phyloP scores from a whole-genome alignment of 805 yeast genomes.

The Kuraishia molischiana region DNA sequence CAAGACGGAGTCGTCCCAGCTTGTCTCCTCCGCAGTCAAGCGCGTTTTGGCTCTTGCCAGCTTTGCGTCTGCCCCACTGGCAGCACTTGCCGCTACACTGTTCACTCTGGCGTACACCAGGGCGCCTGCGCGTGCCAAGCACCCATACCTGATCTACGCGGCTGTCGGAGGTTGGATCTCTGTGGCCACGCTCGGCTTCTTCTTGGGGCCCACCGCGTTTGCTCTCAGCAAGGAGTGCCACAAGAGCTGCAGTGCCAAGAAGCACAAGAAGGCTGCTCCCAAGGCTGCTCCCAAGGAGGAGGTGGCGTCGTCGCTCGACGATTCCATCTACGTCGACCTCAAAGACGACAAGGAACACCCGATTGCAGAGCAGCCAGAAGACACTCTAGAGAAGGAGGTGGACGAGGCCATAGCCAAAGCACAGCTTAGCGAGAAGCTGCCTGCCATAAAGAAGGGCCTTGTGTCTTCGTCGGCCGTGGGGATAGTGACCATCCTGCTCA shows the following conservation, averaged over 20 bases:
- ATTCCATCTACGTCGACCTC: conserved; percentile 33
- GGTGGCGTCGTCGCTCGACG: conserved; percentile 31
- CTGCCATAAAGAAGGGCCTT: conserved; percentile 26
- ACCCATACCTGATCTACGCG: conserved; percentile 66
- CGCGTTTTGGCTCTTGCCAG: neutral
- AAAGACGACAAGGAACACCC: conserved; percentile 20
- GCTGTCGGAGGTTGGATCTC: conserved; percentile 37
- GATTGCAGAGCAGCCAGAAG: conserved; percentile 26
- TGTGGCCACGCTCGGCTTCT: conserved; percentile 22
- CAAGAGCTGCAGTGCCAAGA: too few species aligned
- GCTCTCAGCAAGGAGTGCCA: conserved; percentile 1
- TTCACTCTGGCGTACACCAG: conserved; percentile 46
- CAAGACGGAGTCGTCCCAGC: neutral
- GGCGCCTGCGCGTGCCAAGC: conserved; percentile 48
- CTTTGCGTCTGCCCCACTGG: conserved; percentile 22
- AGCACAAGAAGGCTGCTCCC: neutral
- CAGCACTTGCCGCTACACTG: conserved; percentile 37
- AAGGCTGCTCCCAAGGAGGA: conserved; percentile 13
- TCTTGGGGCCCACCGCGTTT: conserved; percentile 16
- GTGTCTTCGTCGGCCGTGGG: conserved; percentile 29
- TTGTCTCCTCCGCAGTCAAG: neutral
- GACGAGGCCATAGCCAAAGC: conserved; percentile 30
- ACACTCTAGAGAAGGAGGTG: conserved; percentile 18
- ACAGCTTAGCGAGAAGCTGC: conserved; percentile 21
- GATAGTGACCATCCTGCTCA: conserved; percentile 35